Evolutionary conservation across 169 alveolate genomes (phyloP), one percentile per base, ranked within the genome.

Genomic region (Plasmodium malariae): DNA sequence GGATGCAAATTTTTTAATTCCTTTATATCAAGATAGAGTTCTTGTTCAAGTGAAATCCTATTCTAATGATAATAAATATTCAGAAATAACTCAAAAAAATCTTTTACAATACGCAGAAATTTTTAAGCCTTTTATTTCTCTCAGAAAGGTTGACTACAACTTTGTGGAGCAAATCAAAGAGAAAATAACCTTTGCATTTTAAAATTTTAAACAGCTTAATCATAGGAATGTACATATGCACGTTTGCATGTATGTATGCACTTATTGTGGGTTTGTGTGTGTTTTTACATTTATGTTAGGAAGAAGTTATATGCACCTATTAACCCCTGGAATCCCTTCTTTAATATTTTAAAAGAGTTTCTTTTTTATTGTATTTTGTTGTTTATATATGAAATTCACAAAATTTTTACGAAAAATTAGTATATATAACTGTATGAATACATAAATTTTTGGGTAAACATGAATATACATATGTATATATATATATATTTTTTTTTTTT

Each of bases 51-150:
- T 85, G 21, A 85, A 85, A 60, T 85, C 92, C 5, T 67, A 85
- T 55, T 68, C 63, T 14, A 85, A 36, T 43, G 68, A 67, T 37
- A 67, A 57, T 43, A 85, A 85, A 69, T 69, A 85, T 59, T 26
- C 92, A 57, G 86, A 85, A 21, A 68, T 85, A 45, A 85, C 73
- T 4, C 92, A 85, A 34, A 85, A 69, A 49, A 85, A 85, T 85
- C 26, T 85, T 28, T 72, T 85, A 54, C 49, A 85, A n/a, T 85
- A 69, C 49, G 62, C 92, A 69, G 74, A 85, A 45, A 69, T 85
- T 43, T 85, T 85, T 48, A 85, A 85, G 62, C 92, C 92, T 30
- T 55, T 30, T 48, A 19, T 85, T 37, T 69, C 74, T 17, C 74
- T 85, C 3, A 85, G 92, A 69, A 85, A 85, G 32, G 74, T 85